Evolutionary conservation across 176 grass and related monocot genomes (phyloP).

Genomic region (Ampelocalamus luodianensis): DNA sequence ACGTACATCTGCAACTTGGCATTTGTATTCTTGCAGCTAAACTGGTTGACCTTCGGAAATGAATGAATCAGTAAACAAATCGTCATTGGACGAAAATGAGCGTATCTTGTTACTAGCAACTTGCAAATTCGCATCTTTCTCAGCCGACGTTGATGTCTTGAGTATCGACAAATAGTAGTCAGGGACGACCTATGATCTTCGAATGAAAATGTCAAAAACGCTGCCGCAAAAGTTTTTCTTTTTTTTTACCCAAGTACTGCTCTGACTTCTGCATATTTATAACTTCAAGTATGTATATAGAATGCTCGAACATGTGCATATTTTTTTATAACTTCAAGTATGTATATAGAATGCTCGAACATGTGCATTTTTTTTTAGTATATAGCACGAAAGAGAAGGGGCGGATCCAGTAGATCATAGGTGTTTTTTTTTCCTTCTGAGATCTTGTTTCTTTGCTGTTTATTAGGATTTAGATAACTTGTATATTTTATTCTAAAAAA

Average conservation of each 20-base stretch:
- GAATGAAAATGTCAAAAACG: not conserved
- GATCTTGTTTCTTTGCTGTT: too few species aligned
- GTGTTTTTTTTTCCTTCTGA: too few species aligned
- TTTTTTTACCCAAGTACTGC: not conserved
- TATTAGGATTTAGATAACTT: too few species aligned
- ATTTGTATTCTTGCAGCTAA: not conserved
- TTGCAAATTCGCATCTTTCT: not conserved
- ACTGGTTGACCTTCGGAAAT: constrained; percentile 6
- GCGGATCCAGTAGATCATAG: too few species aligned
- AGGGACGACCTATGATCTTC: not conserved
- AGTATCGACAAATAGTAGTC: not conserved
- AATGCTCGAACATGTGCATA: too few species aligned
- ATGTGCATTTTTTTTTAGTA: too few species aligned
- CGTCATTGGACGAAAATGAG: not conserved
- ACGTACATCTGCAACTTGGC: not conserved
- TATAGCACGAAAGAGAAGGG: too few species aligned
- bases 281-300: too few species aligned
- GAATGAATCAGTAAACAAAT: not conserved
- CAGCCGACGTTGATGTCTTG: not conserved
- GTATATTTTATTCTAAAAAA: too few species aligned
- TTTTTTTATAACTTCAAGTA: too few species aligned
- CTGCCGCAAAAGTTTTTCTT: not conserved
- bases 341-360: too few species aligned
- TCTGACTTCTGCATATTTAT: not conserved
- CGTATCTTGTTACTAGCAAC: not conserved